Base-by-base conservation (phyloP, 345 rosid genomes). In the Acer campestre region DNA sequence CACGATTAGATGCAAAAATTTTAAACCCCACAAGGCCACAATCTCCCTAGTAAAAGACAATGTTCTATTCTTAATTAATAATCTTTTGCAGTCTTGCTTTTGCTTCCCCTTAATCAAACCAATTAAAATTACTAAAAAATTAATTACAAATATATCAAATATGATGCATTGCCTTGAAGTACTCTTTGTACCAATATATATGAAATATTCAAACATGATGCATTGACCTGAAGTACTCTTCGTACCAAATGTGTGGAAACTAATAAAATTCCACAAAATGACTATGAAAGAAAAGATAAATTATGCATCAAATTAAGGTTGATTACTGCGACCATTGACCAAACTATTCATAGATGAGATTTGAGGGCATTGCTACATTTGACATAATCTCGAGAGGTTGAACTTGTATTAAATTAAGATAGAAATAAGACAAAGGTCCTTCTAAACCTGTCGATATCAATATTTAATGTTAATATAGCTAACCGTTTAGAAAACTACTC, bases 201-300 rank as follows among this genome's bases (percentile, higher is more conserved):
- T 35, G 7, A 35, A 35, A 35, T 35, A 35, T 35, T 35, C 38
- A 35, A 35, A 35, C 18, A 17, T 5, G 31, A 38, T 72, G 18
- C 64, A n/a, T 72, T 72, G 53, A 72, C 75, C 58, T 31, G 10
- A 58, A 58, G 31, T 56, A 56, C 61, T 17, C 23, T 56, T 4
- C n/a, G 25, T n/a, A 56, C 66, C 51, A 71, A 5, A n/a, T 71
- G 64, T 12, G 65, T 56, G 51, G 13, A 71, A 71, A 55, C 6
- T 56, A 46, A 55, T 31, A n/a, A 4, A 18, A 31, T 71, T 58
- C 49, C 20, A n/a, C 27, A 56, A 71, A 18, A 11, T 17, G 18
- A 25, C 48, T 10, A 23, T 13, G 12, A 68, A 68, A 10, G 6
- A 35, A 35, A 2, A 3, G 22, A 0, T 56, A 17, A 55, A 55